Percentiles rank a stretch among this genome's conserved stretches.
These are phyloP conservation scores for Pontederia crassipes DNA, from an alignment of 176 grass and related monocot genomes.

Conservation along the genomic window DNA sequence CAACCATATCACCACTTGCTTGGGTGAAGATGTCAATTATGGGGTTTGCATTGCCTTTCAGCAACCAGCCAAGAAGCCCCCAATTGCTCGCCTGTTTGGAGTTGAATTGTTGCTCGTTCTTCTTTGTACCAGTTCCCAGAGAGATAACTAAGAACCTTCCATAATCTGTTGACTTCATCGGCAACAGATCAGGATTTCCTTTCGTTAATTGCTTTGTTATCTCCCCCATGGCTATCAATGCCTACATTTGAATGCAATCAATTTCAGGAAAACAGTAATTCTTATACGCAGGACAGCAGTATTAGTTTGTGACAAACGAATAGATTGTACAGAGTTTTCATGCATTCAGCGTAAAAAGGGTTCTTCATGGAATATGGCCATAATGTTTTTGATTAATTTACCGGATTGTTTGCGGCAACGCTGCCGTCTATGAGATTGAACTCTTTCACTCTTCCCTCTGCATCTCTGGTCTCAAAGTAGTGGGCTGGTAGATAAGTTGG, in stretches of 20 bases:
- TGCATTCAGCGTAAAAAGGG: background rate
- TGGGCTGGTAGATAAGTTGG: slow-evolving; percentile 4
- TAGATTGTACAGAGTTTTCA: background rate
- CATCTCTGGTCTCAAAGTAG: background rate
- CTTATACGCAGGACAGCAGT: too few relatives aligned
- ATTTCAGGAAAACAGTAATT: too few relatives aligned
- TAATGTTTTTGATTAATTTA: background rate
- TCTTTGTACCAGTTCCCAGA: background rate
- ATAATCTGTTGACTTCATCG: background rate
- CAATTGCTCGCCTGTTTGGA: background rate
- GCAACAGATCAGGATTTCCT: background rate
- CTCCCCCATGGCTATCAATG: background rate
- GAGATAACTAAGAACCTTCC: background rate
- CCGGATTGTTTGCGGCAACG: slow-evolving; percentile 7
- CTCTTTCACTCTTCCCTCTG: background rate
- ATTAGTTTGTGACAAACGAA: too few relatives aligned
- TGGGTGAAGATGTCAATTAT: slow-evolving; percentile 1
- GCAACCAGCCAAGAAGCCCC: background rate
- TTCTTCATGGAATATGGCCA: background rate
- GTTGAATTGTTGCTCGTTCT: background rate
- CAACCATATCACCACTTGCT: slow-evolving; percentile 1
- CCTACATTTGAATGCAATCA: background rate
- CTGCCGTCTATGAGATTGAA: slow-evolving; percentile 1
- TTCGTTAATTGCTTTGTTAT: background rate
- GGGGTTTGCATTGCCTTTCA: background rate